These are phyloP conservation scores for Syzygium malaccense DNA, from an alignment of 441 rosid species.

Conservation along the genomic window DNA sequence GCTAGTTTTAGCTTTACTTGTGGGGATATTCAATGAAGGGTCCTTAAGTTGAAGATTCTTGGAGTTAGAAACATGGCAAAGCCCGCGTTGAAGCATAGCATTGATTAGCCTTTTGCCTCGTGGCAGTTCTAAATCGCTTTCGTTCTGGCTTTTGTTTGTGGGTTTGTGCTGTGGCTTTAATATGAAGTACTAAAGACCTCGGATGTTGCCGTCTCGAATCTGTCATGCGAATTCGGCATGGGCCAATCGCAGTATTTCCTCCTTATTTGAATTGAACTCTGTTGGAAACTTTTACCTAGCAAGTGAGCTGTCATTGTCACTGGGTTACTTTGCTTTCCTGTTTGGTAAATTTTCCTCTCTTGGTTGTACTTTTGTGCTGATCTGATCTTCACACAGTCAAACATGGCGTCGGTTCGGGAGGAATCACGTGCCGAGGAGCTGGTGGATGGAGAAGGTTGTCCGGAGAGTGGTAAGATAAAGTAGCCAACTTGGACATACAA, in stretches of 20 bases:
- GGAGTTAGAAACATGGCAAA: too few relatives aligned
- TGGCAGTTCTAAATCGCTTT: not conserved
- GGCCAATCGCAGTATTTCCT: not conserved
- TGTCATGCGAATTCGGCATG: accelerated
- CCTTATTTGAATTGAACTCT: not conserved
- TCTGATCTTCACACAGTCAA: not conserved
- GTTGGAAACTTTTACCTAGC: not conserved
- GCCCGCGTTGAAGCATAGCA: not conserved
- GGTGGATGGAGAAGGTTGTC: accelerated
- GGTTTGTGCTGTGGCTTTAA: not conserved
- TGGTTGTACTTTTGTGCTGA: not conserved
- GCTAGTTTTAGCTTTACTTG: too few relatives aligned
- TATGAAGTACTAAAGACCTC: not conserved
- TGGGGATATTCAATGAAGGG: too few relatives aligned
- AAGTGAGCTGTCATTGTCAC: accelerated
- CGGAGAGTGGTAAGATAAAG: not conserved
- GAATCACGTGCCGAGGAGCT: not conserved
- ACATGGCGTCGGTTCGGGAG: accelerated
- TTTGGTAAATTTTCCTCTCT: not conserved
- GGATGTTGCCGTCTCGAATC: not conserved
- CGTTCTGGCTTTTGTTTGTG: not conserved
- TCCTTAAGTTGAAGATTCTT: too few relatives aligned
- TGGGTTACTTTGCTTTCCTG: not conserved
- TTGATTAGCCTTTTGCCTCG: too few relatives aligned
- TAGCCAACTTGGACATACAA: not conserved